Evolutionary conservation across 2,329 filamentous ascomycete genomes (phyloP), one percentile per base, ranked within the genome.

Genomic region (Neofusicoccum umdonicola): DNA sequence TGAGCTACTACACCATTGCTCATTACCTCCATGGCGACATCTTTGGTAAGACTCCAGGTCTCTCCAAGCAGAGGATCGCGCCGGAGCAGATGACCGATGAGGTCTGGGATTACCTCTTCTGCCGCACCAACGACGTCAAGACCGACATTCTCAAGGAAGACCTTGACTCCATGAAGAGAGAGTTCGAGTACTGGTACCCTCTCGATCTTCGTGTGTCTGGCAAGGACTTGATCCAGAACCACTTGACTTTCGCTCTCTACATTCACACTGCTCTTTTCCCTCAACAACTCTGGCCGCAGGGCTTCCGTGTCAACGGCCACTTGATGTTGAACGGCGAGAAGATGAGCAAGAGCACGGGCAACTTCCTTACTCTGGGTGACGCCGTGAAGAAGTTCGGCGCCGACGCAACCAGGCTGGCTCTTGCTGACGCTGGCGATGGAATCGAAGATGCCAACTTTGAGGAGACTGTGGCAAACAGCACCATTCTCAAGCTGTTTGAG

Each of bases 361-460:
- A 98, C 81, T 99, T 99, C 83, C 84, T 99, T 77, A 98, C 95
- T 11, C 83, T 98, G 61, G 86, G 88, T 62, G 91, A 97, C 67
- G 86, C 93, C 35, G 90, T 94, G 13, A 85, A 88, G 71, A 99
- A 99, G 78, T 99, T 95, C 72, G 95, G 95, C 73, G 94, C 95
- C 8, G 95, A 98, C 76, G 95, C 95, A 12, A 90, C 90, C 48
- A 87, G 94, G 75, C 90, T 98, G 71, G 93, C 93, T 3, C 88
- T 99, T 68, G 94, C 94, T 17, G 95, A 99, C 77, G 93, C 93
- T 12, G 95, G 95, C 71, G 95, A 99, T 73, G 92, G 91, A 68
- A 93, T 97, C 67, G 90, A 92, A 68, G 95, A 99, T 78, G 93
- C 94, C 71, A 99, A 99, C 83, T 96, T 99, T 69, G 95, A 97